Conservation (phyloP, 2,329 filamentous ascomycete genomes). For the Stemphylium beticola region DNA sequence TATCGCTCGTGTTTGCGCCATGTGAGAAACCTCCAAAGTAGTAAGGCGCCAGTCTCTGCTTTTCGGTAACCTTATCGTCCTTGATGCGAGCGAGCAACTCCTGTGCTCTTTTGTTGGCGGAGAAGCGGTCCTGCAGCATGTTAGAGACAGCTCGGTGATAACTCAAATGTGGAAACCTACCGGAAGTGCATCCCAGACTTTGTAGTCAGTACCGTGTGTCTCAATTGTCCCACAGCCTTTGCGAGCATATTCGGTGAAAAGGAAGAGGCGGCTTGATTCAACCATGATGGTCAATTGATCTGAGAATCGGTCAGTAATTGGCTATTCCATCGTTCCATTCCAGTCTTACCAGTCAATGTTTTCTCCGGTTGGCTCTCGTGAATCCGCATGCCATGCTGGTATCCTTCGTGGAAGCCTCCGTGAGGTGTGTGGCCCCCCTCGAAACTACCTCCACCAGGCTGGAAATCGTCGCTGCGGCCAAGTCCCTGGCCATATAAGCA, state of each 20-base stretch:
- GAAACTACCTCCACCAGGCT: conserved; percentile 46
- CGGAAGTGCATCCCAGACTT: conserved; percentile 47
- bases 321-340: neutral
- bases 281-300: conserved; percentile 50
- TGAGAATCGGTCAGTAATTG: conserved; percentile 9
- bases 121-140: conserved; percentile 43
- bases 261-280: conserved; percentile 47
- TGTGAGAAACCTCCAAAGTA: conserved; percentile 43
- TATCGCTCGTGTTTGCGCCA: conserved; percentile 38
- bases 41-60: conserved; percentile 44
- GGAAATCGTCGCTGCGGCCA: conserved; percentile 53
- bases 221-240: conserved; percentile 44
- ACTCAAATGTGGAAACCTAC: conserved; percentile 19
- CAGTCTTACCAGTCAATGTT: conserved; percentile 46
- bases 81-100: conserved; percentile 42
- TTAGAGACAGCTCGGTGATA: conserved; percentile 2
- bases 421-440: conserved; percentile 49
- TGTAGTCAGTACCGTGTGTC: conserved; percentile 46
- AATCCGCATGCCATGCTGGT: conserved; percentile 54
- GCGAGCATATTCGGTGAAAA: conserved; percentile 49
- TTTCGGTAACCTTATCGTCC: conserved; percentile 39
- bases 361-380: conserved; percentile 53
- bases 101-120: conserved; percentile 42
- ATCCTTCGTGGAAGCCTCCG: conserved; percentile 52
- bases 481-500: conserved; percentile 47